Evolutionary conservation across 768 basidiomycete species (phyloP).

Genomic region (Mrakia hoshinonis): DNA sequence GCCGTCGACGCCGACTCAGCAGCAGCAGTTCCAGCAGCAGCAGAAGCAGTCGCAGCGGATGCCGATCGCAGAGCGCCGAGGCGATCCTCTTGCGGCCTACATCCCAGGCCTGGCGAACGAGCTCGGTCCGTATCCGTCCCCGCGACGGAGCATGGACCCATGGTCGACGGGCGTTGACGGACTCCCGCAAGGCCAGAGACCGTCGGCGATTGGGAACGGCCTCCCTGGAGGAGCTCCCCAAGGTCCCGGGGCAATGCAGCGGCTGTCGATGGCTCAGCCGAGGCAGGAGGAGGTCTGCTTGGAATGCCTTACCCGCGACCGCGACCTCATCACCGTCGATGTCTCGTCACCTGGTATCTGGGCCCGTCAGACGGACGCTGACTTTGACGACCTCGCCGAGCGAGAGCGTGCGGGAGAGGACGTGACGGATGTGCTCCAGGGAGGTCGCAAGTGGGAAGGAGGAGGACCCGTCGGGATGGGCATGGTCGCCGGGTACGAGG

Average conservation of each 20-base stretch:
- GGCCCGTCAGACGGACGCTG: slow-evolving; percentile 79
- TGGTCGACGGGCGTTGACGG: not conserved
- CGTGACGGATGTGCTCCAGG: not conserved
- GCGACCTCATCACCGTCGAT: slow-evolving; percentile 93
- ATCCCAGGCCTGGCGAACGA: slow-evolving; percentile 2
- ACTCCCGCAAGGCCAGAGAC: not conserved
- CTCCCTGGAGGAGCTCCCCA: not conserved
- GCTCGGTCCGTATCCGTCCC: slow-evolving; percentile 7
- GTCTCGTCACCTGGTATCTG: slow-evolving; percentile 78
- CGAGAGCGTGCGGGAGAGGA: slow-evolving; percentile 58
- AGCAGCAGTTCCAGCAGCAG: not conserved
- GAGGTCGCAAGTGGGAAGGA: slow-evolving; percentile 26
- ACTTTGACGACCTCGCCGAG: slow-evolving; percentile 64
- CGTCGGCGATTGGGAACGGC: not conserved
- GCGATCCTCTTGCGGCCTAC: slow-evolving; percentile 5
- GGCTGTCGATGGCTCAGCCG: not conserved
- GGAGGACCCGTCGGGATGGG: slow-evolving; percentile 30
- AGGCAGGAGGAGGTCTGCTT: slow-evolving; percentile 25
- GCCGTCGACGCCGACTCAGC: not conserved
- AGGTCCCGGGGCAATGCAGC: not conserved
- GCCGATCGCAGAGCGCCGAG: not conserved
- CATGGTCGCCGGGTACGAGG: slow-evolving; percentile 17
- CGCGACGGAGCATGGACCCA: slow-evolving; percentile 2
- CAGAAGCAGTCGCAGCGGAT: not conserved
- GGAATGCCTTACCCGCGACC: slow-evolving; percentile 87